Evolutionary conservation across 805 yeast species (phyloP).

Genomic region (Maudiozyma saulgeensis): DNA sequence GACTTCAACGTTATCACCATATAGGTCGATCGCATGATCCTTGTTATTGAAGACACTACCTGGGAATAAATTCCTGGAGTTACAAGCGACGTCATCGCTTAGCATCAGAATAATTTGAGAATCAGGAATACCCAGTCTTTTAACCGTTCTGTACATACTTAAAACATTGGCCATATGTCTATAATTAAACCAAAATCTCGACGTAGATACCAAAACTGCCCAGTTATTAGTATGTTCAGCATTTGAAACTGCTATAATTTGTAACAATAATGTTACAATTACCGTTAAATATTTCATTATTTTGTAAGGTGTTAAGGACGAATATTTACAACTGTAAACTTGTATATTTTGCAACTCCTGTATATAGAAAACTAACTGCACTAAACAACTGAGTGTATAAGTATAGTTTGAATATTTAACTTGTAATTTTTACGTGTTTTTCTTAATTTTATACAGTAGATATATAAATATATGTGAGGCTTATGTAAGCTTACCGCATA

Average conservation of each 20-base stretch:
- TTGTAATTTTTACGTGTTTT: too few species aligned
- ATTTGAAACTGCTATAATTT: background rate
- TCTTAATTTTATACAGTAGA: too few species aligned
- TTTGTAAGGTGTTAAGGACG: too few species aligned
- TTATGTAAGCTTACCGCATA: too few species aligned
- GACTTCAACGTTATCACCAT: slow-evolving; percentile 91
- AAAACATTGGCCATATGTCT: slow-evolving; percentile 95
- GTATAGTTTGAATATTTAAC: too few species aligned
- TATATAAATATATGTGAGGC: too few species aligned
- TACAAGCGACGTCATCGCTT: slow-evolving; percentile 95
- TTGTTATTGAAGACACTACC: slow-evolving; percentile 93
- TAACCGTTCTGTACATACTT: slow-evolving; percentile 91
- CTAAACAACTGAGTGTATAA: too few species aligned
- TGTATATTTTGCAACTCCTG: too few species aligned
- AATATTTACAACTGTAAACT: too few species aligned
- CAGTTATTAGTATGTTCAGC: slow-evolving; percentile 50
- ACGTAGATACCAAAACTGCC: slow-evolving; percentile 90
- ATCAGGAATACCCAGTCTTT: slow-evolving; percentile 93
- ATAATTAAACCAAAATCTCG: slow-evolving; percentile 96
- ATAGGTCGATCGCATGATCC: slow-evolving; percentile 83
- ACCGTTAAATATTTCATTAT: slow-evolving; percentile 1
- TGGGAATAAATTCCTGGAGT: slow-evolving; percentile 90
- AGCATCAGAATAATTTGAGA: slow-evolving; percentile 93
- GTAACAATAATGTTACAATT: background rate
- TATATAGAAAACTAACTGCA: too few species aligned